phyloP scores from a whole-genome alignment of 2,329 filamentous ascomycete species.

The Sclerotinia nivalis region DNA sequence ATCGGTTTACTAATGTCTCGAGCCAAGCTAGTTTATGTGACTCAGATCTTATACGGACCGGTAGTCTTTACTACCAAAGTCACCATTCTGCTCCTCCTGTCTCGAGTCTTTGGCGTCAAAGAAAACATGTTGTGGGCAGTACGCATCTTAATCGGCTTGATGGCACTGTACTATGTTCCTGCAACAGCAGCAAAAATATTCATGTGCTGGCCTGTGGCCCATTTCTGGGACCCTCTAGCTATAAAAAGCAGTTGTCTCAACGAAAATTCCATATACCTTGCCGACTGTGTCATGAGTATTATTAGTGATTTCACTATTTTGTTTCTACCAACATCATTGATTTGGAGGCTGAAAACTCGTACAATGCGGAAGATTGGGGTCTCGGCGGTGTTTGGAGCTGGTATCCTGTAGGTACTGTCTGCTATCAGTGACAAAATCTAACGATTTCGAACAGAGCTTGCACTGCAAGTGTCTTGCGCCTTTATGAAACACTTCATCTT shows the following conservation, averaged over 20 bases:
- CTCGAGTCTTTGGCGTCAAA: constrained; percentile 4
- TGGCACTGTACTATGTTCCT: constrained; percentile 9
- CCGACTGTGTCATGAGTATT: constrained; percentile 7
- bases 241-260: constrained; percentile 1
- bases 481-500: neutral
- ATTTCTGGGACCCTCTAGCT: constrained; percentile 12
- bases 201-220: constrained; percentile 14
- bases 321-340: neutral
- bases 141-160: neutral
- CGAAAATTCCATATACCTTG: constrained; percentile 5
- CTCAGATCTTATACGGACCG: neutral
- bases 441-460: neutral
- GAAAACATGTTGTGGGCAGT: constrained; percentile 7
- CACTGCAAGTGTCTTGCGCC: neutral
- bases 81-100: constrained; percentile 5
- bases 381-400: constrained; percentile 1
- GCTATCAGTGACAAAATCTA: neutral
- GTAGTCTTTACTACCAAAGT: constrained; percentile 4
- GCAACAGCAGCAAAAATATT: constrained; percentile 3
- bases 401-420: neutral
- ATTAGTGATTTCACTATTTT: constrained; percentile 13
- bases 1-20: neutral
- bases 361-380: constrained; percentile 10
- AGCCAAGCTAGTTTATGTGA: neutral
- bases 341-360: constrained; percentile 2